Conservation (phyloP, 306 rosid species). For the Boehmeria nivea region DNA sequence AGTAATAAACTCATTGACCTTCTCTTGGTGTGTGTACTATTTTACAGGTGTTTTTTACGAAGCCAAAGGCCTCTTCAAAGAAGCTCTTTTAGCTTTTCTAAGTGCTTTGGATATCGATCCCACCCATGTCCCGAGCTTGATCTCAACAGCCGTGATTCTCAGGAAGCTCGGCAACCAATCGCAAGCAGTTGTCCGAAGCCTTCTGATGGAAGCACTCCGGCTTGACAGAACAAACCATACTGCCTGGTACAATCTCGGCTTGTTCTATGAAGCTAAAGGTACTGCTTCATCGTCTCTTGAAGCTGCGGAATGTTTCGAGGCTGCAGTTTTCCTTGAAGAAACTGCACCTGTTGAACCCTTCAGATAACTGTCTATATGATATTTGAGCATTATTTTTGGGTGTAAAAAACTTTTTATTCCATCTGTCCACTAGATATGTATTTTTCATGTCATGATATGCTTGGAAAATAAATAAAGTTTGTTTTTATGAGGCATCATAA, state of each 20-base stretch:
- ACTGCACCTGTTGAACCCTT: slow-evolving; percentile 80
- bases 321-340: slow-evolving; percentile 68
- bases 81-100: slow-evolving; percentile 52
- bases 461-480: neutral
- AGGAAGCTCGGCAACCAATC: slow-evolving; percentile 30
- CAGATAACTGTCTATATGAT: slow-evolving; percentile 33
- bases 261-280: slow-evolving; percentile 49
- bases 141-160: slow-evolving; percentile 57
- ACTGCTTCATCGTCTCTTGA: slow-evolving; percentile 42
- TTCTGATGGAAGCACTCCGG: slow-evolving; percentile 62
- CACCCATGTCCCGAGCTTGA: slow-evolving; percentile 59
- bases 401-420: too few species aligned
- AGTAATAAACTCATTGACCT: neutral
- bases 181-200: slow-evolving; percentile 42
- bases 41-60: slow-evolving; percentile 55
- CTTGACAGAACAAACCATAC: slow-evolving; percentile 55
- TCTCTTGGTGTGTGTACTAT: neutral
- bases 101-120: slow-evolving; percentile 67
- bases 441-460: neutral
- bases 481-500: too few species aligned
- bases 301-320: slow-evolving; percentile 76
- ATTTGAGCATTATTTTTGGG: neutral
- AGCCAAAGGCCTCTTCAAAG: slow-evolving; percentile 60
- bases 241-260: slow-evolving; percentile 87
- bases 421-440: neutral